A percentile compares a stretch with the other conserved stretches of the same genome.
phyloP scores from a whole-genome alignment of 805 yeast genomes.

The Kazachstania martiniae region DNA sequence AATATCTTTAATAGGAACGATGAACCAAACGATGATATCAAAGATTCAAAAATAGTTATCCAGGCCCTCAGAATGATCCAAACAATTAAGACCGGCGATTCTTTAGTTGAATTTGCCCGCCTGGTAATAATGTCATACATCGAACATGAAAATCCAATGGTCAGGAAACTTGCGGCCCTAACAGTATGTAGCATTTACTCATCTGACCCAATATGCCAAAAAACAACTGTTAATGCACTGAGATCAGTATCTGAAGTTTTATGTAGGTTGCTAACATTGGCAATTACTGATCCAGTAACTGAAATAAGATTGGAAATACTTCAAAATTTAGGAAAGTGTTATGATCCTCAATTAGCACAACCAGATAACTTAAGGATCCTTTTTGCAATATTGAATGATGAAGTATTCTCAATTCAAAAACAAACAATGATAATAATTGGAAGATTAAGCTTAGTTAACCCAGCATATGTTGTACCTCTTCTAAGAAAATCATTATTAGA shows the following conservation, averaged over 20 bases:
- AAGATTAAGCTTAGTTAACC: constrained; percentile 72
- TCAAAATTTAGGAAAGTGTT: constrained; percentile 55
- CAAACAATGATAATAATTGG: constrained; percentile 75
- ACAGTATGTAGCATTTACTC: constrained; percentile 70
- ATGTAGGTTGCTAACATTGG: constrained; percentile 66
- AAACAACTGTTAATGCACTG: constrained; percentile 70
- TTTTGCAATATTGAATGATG: constrained; percentile 87
- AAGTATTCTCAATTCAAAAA: constrained; percentile 70
- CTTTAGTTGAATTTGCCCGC: constrained; percentile 79
- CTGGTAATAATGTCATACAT: constrained; percentile 75
- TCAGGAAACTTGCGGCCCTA: constrained; percentile 74
- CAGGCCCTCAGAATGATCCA: constrained; percentile 74
- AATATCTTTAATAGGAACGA: constrained; percentile 65
- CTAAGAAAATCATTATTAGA: constrained; percentile 79
- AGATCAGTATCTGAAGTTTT: constrained; percentile 78
- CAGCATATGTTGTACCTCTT: constrained; percentile 93
- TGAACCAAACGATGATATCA: constrained; percentile 31
- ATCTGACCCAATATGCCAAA: constrained; percentile 74
- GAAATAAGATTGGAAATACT: constrained; percentile 79
- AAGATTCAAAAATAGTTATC: constrained; percentile 44
- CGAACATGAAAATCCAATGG: constrained; percentile 68
- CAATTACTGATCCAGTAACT: constrained; percentile 79
- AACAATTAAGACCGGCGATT: constrained; percentile 62
- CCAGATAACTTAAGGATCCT: constrained; percentile 80
- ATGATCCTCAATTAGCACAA: constrained; percentile 89